Conservation (phyloP, 257 asterid species). For the Catharanthus roseus region DNA sequence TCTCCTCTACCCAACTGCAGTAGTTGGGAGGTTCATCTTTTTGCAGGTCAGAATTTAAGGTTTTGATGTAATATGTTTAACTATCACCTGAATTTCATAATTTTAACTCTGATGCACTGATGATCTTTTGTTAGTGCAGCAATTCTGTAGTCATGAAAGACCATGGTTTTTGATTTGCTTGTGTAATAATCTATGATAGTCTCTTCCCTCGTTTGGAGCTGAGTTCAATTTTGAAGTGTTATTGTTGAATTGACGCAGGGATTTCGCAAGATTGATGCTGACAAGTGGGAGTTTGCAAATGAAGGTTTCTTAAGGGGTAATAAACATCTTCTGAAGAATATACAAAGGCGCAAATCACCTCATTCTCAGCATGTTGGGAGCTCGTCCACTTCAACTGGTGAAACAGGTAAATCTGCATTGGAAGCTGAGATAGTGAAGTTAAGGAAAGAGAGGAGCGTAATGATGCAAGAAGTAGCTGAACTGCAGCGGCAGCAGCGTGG, state of each 20-base stretch:
- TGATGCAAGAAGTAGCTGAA: conserved; percentile 68
- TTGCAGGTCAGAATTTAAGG: conserved; percentile 54
- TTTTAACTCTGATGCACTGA: conserved; percentile 6
- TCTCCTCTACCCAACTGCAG: conserved; percentile 27
- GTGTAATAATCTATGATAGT: conserved; percentile 7
- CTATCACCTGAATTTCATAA: not conserved
- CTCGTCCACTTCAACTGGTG: conserved; percentile 35
- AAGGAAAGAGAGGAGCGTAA: conserved; percentile 53
- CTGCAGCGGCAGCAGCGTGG: conserved; percentile 67
- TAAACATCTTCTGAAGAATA: conserved; percentile 55
- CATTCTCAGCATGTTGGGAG: conserved; percentile 52
- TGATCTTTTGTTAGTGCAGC: conserved; percentile 26
- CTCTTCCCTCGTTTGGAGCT: not conserved
- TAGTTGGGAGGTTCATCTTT: conserved; percentile 43
- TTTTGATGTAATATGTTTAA: conserved; percentile 21
- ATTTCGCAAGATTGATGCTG: conserved; percentile 70
- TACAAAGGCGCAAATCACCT: conserved; percentile 66
- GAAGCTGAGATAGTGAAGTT: conserved; percentile 54
- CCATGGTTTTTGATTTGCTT: conserved; percentile 18
- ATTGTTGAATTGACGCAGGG: conserved; percentile 39
- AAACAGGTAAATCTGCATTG: conserved; percentile 33
- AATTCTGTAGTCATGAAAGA: conserved; percentile 24
- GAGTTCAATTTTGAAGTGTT: conserved; percentile 8
- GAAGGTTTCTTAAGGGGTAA: conserved; percentile 56
- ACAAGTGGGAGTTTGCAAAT: conserved; percentile 88